Evolutionary conservation across 495 filamentous ascomycete species (phyloP).

Genomic region (Aspergillus cavernicola): DNA sequence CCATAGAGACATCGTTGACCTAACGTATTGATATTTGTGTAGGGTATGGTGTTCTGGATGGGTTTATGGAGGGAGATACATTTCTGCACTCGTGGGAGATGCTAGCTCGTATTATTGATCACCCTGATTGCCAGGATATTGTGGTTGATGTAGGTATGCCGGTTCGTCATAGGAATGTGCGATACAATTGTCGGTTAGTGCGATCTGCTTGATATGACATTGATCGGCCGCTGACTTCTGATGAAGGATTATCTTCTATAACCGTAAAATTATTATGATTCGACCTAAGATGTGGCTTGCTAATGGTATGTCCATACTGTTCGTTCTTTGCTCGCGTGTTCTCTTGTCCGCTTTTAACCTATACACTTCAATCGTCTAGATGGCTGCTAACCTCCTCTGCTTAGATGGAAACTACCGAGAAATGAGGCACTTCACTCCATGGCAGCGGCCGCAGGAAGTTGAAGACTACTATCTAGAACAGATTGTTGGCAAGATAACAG

Average conservation of each 20-base stretch:
- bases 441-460: conserved; percentile 53
- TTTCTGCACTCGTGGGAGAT: conserved; percentile 73
- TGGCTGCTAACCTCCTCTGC: background rate
- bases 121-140: conserved; percentile 68
- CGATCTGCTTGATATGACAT: background rate
- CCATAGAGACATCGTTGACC: background rate
- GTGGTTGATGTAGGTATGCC: conserved; percentile 76
- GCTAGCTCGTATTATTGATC: conserved; percentile 58
- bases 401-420: conserved; percentile 42
- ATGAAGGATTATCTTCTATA: conserved; percentile 54
- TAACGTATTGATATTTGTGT: background rate
- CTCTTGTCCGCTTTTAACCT: too few species aligned
- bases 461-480: conserved; percentile 75
- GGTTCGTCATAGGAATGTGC: conserved; percentile 57
- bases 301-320: conserved; percentile 50
- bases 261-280: conserved; percentile 68
- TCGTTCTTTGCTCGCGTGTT: too few species aligned
- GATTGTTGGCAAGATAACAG: conserved; percentile 57
- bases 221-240: background rate
- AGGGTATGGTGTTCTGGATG: conserved; percentile 72
- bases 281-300: conserved; percentile 83
- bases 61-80: conserved; percentile 51
- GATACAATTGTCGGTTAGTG: conserved; percentile 65
- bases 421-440: conserved; percentile 61
- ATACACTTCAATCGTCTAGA: background rate